phyloP scores from a whole-genome alignment of 2,329 filamentous ascomycete genomes.

The Neospermospora avenae region DNA sequence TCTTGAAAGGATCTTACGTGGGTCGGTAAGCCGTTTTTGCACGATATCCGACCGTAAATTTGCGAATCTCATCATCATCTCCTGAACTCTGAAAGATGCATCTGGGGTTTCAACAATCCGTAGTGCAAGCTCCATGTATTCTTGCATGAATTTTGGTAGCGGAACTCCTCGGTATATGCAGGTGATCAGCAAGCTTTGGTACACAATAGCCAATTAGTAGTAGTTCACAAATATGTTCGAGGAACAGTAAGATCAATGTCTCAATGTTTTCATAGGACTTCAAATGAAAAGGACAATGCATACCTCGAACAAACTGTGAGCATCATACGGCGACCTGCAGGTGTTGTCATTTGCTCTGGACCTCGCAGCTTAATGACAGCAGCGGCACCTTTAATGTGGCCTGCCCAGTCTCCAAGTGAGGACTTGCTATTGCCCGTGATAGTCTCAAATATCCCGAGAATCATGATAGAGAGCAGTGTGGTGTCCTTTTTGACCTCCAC shows the following conservation, averaged over 20 bases:
- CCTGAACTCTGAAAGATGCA: conserved; percentile 42
- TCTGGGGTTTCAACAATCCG: conserved; percentile 37
- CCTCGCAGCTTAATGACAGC: conserved; percentile 50
- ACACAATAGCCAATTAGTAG: no score
- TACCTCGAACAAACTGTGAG: conserved; percentile 50
- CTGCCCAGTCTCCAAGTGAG: conserved; percentile 49
- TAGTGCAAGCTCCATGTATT: conserved; percentile 44
- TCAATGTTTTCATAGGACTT: conserved; percentile 49
- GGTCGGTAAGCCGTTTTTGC: conserved; percentile 28
- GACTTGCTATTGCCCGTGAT: conserved; percentile 46
- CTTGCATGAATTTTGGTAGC: conserved; percentile 46
- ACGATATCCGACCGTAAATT: conserved; percentile 39
- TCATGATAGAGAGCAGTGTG: conserved; percentile 52
- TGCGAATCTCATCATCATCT: conserved; percentile 39
- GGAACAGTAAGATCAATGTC: no score
- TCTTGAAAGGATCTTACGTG: conserved; percentile 18
- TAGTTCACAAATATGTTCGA: no score
- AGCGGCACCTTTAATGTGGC: conserved; percentile 52
- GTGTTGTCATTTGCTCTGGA: conserved; percentile 44
- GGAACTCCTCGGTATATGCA: conserved; percentile 49
- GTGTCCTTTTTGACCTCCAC: conserved; percentile 48
- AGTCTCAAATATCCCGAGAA: conserved; percentile 53
- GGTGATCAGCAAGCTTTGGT: conserved; percentile 48
- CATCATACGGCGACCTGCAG: conserved; percentile 50
- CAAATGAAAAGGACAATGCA: conserved; percentile 52